phyloP scores from a whole-genome alignment of 2,329 filamentous ascomycete genomes.

The Fusarium oligoseptatum region DNA sequence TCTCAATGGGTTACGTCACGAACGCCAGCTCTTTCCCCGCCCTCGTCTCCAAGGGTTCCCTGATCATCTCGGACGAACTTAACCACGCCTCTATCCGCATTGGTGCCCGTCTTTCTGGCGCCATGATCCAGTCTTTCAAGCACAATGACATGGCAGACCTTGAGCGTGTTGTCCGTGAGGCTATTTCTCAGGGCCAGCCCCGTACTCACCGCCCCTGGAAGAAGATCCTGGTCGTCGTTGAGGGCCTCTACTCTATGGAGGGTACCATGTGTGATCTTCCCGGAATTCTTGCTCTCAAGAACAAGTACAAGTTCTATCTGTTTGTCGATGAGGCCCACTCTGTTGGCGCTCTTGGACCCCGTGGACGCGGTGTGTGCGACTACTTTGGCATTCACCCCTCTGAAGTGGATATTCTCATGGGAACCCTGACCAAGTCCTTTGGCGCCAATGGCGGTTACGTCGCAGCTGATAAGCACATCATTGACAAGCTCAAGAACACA shows the following conservation, averaged over 20 bases:
- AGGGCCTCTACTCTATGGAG: constrained; percentile 99
- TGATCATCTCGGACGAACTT: constrained; percentile 96
- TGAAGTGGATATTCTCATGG: constrained; percentile 96
- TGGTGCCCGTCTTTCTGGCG: constrained; percentile 91
- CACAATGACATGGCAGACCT: constrained; percentile 96
- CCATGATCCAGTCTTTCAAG: constrained; percentile 96
- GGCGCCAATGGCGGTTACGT: constrained; percentile 98
- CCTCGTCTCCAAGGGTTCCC: constrained; percentile 89
- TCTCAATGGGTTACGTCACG: constrained; percentile 99
- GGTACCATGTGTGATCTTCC: constrained; percentile 99
- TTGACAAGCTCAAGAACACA: constrained; percentile 88
- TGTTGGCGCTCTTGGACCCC: constrained; percentile 89
- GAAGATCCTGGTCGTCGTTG: constrained; percentile 96
- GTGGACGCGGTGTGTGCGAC: constrained; percentile 93
- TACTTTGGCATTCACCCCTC: constrained; percentile 92
- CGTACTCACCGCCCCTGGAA: constrained; percentile 99
- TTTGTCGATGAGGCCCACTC: constrained; percentile 98
- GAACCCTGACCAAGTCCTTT: constrained; percentile 97
- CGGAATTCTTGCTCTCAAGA: constrained; percentile 86
- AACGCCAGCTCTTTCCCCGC: constrained; percentile 95
- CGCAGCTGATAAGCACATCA: constrained; percentile 87
- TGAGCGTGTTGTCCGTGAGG: constrained; percentile 87
- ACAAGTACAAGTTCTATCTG: constrained; percentile 96
- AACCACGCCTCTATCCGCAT: constrained; percentile 99
- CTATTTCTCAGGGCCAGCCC: constrained; percentile 95